Conservation (phyloP, 768 basidiomycete genomes). For the Psilocybe sp. region DNA sequence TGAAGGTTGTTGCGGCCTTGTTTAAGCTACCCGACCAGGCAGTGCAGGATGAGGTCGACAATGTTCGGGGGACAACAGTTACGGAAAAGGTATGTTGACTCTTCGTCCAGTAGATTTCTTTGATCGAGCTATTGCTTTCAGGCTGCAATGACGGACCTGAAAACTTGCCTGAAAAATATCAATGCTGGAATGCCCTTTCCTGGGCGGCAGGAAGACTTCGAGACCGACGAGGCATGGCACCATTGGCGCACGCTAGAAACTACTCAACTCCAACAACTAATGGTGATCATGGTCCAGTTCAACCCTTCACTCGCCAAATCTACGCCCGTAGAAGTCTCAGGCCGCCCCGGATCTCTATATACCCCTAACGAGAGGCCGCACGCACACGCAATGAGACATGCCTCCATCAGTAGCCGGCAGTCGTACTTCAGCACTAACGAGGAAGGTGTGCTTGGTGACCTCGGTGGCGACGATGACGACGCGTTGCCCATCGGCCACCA, state of each 20-base stretch:
- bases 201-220: conserved; percentile 84
- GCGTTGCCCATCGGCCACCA: conserved; percentile 69
- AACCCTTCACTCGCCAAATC: conserved; percentile 88
- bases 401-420: conserved; percentile 66
- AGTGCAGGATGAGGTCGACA: conserved; percentile 72
- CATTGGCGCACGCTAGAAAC: conserved; percentile 84
- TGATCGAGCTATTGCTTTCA: conserved; percentile 23
- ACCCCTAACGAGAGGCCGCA: conserved; percentile 34
- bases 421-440: conserved; percentile 43
- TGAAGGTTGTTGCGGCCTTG: conserved; percentile 61
- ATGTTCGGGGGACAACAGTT: conserved; percentile 55
- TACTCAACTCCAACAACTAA: conserved; percentile 80
- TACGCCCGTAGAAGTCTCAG: conserved; percentile 52
- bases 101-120: not conserved
- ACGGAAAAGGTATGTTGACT: conserved; percentile 64
- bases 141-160: conserved; percentile 86
- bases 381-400: conserved; percentile 42
- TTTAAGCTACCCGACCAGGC: conserved; percentile 73
- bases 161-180: conserved; percentile 92
- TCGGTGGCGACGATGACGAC: conserved; percentile 44
- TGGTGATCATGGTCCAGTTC: conserved; percentile 80
- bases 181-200: conserved; percentile 82
- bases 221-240: conserved; percentile 76
- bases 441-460: conserved; percentile 25
- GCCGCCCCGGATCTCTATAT: conserved; percentile 58